Base-by-base conservation (phyloP, 148 eudicot genomes). In the Persicaria maculosa region DNA sequence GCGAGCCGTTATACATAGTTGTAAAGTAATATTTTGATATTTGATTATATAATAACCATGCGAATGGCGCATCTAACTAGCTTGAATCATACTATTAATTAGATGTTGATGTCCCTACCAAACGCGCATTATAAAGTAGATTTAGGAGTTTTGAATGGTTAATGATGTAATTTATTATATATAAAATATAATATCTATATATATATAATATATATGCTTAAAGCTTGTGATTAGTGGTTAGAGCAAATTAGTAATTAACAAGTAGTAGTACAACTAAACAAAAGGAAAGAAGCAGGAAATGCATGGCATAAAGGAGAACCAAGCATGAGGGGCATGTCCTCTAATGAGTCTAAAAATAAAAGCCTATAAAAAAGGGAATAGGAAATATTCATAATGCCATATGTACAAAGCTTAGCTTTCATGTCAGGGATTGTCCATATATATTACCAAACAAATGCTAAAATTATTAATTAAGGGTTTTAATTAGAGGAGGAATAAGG, bases 221-320 rank as follows among this genome's bases (percentile, higher is more conserved):
- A 59, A 59, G 40, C 65, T 59, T 59, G 43, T 59, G 65, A 59
- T 59, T 25, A 25, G 31, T 25, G 31, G 31, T 25, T 25, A 25
- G 31, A 25, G 31, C 31, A 0, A 25, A 25, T 59, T 59, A 59
- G 31, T 17, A 57, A 31, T 57, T 57, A 57, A 11, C n/a, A n/a
- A n/a, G n/a, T 53, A 57, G 25, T 9, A 57, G 4, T 19, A 57
- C 62, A 57, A 17, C 22, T 9, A 57, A 57, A 57, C 62, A 57
- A 57, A 31, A 9, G 25, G 20, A 9, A 59, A 20, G 5, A 22
- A 22, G 65, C 25, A 59, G 40, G 14, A 59, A 59, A 20, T 59
- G 40, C 65, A 64, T 64, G 69, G n/a, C 44, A 62, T 64, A 64
- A 40, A 64, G 64, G 46, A 64, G 69, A 40, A 64, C 46, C 69